A percentile compares a stretch with the other conserved stretches of the same genome.
These are phyloP conservation scores for Metarhizium guizhouense DNA, from an alignment of 2,329 filamentous ascomycete genomes.

Conservation along the genomic window DNA sequence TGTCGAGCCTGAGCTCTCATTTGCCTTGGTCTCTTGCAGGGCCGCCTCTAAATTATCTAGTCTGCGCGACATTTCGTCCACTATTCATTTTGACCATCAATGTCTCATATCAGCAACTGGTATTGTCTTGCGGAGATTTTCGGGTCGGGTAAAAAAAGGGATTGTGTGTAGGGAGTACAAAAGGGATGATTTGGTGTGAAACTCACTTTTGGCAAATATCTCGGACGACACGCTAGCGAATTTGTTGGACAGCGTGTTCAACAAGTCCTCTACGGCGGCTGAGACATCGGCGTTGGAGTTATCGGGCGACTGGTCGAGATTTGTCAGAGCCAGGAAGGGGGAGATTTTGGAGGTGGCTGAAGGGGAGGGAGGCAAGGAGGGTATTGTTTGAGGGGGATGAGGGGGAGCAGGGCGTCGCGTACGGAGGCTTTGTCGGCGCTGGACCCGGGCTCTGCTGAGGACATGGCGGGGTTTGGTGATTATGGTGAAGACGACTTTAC, in stretches of 20 bases:
- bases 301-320: conserved; percentile 22
- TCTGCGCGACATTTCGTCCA: conserved; percentile 89
- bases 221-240: conserved; percentile 79
- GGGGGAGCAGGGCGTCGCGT: conserved; percentile 10
- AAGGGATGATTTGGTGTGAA: neutral
- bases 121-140: neutral
- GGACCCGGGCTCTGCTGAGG: conserved; percentile 27
- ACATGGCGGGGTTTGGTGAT: conserved; percentile 19
- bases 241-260: conserved; percentile 77
- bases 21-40: conserved; percentile 49
- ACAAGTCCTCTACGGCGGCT: conserved; percentile 74
- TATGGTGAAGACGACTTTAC: neutral
- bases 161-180: neutral
- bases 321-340: neutral
- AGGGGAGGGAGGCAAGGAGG: neutral
- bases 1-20: conserved; percentile 26
- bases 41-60: conserved; percentile 76
- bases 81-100: conserved; percentile 32
- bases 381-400: neutral
- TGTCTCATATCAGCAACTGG: neutral
- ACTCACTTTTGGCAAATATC: conserved; percentile 79
- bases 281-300: conserved; percentile 56
- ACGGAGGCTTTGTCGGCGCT: conserved; percentile 26
- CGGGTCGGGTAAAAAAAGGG: no score
- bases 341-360: neutral